Evolutionary conservation across 768 basidiomycete species (phyloP).

Genomic region (Podaxis sp.): DNA sequence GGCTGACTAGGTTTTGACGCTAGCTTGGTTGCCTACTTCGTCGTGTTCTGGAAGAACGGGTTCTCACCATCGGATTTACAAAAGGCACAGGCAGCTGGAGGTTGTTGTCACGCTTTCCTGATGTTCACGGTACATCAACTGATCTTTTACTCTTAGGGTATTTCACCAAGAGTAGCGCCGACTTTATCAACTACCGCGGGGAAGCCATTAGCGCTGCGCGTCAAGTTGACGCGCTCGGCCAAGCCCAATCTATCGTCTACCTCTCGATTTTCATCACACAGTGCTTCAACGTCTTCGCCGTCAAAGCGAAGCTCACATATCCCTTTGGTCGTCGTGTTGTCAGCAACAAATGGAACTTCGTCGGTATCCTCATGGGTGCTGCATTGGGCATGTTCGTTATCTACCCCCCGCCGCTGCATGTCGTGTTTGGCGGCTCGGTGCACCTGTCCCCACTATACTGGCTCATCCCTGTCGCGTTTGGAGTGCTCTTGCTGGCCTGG

Average conservation of each 20-base stretch:
- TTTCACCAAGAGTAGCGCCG: slow-evolving; percentile 45
- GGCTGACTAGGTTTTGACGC: background rate
- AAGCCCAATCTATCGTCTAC: slow-evolving; percentile 68
- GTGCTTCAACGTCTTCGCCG: slow-evolving; percentile 71
- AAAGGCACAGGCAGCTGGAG: slow-evolving; percentile 41
- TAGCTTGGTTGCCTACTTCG: slow-evolving; percentile 63
- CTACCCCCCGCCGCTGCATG: slow-evolving; percentile 67
- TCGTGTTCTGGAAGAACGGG: slow-evolving; percentile 62
- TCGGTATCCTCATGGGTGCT: slow-evolving; percentile 59
- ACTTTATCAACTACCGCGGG: slow-evolving; percentile 56
- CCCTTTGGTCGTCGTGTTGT: slow-evolving; percentile 61
- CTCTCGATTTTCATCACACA: slow-evolving; percentile 67
- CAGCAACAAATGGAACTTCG: slow-evolving; percentile 63
- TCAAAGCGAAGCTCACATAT: slow-evolving; percentile 59
- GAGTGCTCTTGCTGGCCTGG: slow-evolving; percentile 54
- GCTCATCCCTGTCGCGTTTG: slow-evolving; percentile 64
- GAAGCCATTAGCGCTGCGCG: slow-evolving; percentile 38
- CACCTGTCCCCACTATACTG: slow-evolving; percentile 63
- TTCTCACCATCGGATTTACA: slow-evolving; percentile 59
- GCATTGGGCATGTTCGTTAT: slow-evolving; percentile 66
- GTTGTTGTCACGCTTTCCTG: slow-evolving; percentile 24
- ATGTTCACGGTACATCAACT: background rate
- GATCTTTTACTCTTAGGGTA: slow-evolving; percentile 31
- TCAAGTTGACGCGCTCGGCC: slow-evolving; percentile 57
- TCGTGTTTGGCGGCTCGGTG: slow-evolving; percentile 63